A percentile compares a stretch with the other conserved stretches of the same genome.
Conservation (phyloP, 352 stramenopile genomes). For the Globisporangium cederbergense region DNA sequence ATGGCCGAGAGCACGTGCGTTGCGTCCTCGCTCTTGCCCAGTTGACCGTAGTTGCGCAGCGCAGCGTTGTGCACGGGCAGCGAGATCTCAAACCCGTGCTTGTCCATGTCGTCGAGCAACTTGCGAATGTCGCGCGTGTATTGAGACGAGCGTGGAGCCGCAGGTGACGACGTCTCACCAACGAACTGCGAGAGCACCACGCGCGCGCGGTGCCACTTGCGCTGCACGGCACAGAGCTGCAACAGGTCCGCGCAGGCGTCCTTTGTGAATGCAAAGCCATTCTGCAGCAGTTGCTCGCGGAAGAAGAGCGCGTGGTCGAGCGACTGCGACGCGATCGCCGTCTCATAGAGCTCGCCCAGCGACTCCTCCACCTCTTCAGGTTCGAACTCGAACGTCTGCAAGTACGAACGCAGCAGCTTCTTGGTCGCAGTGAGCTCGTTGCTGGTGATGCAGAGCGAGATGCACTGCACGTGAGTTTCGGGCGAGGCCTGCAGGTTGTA, state of each 20-base stretch:
- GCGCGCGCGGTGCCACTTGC: slow-evolving; percentile 55
- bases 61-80: slow-evolving; percentile 59
- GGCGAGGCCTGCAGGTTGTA: slow-evolving; percentile 51
- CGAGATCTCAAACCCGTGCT: slow-evolving; percentile 32
- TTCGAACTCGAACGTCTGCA: slow-evolving; percentile 33
- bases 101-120: slow-evolving; percentile 49
- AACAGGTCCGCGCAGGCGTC: slow-evolving; percentile 43
- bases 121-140: slow-evolving; percentile 48
- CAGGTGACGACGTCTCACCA: slow-evolving; percentile 31
- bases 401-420: slow-evolving; percentile 40
- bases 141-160: slow-evolving; percentile 29
- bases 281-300: slow-evolving; percentile 40
- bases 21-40: slow-evolving; percentile 35
- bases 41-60: slow-evolving; percentile 49
- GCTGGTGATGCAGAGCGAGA: slow-evolving; percentile 45
- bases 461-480: slow-evolving; percentile 45
- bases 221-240: slow-evolving; percentile 39
- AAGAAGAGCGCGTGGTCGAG: slow-evolving; percentile 59
- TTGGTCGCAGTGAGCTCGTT: slow-evolving; percentile 54
- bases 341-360: slow-evolving; percentile 38
- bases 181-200: slow-evolving; percentile 48
- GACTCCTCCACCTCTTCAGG: slow-evolving; percentile 34
- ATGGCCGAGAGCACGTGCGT: slow-evolving; percentile 43
- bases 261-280: slow-evolving; percentile 28
- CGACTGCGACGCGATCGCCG: slow-evolving; percentile 37